phyloP scores from a whole-genome alignment of 805 yeast species.

The Ogataea methylovora region DNA sequence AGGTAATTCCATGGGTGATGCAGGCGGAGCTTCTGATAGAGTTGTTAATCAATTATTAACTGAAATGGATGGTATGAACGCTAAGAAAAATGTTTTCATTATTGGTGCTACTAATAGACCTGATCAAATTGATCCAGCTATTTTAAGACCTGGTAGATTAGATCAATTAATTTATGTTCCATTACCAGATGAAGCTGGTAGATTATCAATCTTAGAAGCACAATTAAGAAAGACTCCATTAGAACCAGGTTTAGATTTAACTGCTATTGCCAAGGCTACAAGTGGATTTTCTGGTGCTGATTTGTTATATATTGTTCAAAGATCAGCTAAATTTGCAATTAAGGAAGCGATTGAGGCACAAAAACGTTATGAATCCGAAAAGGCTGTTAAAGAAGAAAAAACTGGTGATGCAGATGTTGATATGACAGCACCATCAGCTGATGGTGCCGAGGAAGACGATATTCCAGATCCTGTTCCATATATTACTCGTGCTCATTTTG shows the following conservation, averaged over 20 bases:
- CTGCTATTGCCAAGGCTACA: constrained; percentile 88
- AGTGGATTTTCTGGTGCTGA: constrained; percentile 99
- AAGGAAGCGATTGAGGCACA: constrained; percentile 94
- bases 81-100: constrained; percentile 96
- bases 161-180: constrained; percentile 99
- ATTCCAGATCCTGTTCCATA: constrained; percentile 93
- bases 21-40: constrained; percentile 95
- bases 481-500: constrained; percentile 89
- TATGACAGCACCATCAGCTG: constrained; percentile 1
- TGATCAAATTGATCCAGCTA: constrained; percentile 98
- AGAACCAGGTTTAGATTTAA: constrained; percentile 90
- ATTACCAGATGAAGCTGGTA: constrained; percentile 91
- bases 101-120: constrained; percentile 99
- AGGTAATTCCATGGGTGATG: constrained; percentile 87
- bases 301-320: constrained; percentile 92
- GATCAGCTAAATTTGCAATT: constrained; percentile 98
- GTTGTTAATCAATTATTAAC: constrained; percentile 94
- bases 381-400: constrained; percentile 40
- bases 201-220: constrained; percentile 87
- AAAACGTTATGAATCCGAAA: constrained; percentile 38
- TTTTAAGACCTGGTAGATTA: constrained; percentile 97
- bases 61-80: constrained; percentile 99
- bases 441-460: constrained; percentile 47
- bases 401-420: constrained; percentile 31
- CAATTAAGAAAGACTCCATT: constrained; percentile 98